phyloP scores from a whole-genome alignment of 805 yeast genomes.

The Candida hispaniensis region DNA sequence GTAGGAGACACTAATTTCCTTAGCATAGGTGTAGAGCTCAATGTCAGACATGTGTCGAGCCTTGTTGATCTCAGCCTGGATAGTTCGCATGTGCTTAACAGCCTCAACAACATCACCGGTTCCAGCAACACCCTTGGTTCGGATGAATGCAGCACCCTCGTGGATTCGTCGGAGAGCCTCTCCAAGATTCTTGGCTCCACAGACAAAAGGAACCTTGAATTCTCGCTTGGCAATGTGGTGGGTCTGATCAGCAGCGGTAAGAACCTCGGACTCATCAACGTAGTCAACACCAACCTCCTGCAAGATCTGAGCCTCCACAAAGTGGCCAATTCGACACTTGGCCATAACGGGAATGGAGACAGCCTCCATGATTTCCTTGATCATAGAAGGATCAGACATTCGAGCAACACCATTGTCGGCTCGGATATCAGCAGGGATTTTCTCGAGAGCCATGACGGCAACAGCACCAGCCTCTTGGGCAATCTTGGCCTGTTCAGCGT shows the following conservation, averaged over 20 bases:
- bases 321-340: conserved; percentile 73
- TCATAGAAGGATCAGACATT: conserved; percentile 78
- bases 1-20: conserved; percentile 48
- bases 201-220: conserved; percentile 67
- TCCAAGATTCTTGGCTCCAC: conserved; percentile 74
- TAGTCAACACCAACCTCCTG: conserved; percentile 65
- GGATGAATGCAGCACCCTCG: conserved; percentile 81
- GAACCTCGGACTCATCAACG: conserved; percentile 76
- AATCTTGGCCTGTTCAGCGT: conserved; percentile 65
- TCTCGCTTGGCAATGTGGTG: conserved; percentile 51
- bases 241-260: conserved; percentile 68
- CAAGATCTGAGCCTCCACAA: conserved; percentile 69
- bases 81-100: conserved; percentile 57
- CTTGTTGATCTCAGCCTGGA: conserved; percentile 44
- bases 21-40: conserved; percentile 43
- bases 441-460: conserved; percentile 81
- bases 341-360: conserved; percentile 60
- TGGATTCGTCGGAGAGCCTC: conserved; percentile 68
- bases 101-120: conserved; percentile 83
- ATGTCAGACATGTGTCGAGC: conserved; percentile 34
- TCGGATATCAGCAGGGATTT: conserved; percentile 79
- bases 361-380: conserved; percentile 58
- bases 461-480: conserved; percentile 82
- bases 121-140: conserved; percentile 85
- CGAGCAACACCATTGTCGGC: conserved; percentile 73